phyloP scores from a whole-genome alignment of 176 grass and related monocot genomes.

The Elaeis guineensis region DNA sequence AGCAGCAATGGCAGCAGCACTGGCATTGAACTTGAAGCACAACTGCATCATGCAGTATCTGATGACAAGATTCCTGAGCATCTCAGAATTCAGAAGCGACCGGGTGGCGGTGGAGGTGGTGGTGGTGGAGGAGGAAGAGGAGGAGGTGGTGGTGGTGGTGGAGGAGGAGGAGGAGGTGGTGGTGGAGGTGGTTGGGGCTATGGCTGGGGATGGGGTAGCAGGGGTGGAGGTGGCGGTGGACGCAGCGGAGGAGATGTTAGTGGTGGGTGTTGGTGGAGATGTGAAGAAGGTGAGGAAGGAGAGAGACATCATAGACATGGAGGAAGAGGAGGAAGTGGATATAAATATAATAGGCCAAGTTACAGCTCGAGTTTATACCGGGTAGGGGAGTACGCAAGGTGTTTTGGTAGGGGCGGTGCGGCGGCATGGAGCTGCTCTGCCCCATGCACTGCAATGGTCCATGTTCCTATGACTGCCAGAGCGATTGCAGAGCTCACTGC shows the following conservation, averaged over 20 bases:
- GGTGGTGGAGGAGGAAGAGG: neutral
- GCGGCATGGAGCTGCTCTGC: constrained; percentile 64
- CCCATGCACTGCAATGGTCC: constrained; percentile 80
- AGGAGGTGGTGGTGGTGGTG: neutral
- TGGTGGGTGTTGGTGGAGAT: neutral
- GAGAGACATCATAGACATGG: neutral
- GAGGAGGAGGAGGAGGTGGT: neutral
- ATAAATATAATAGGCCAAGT: constrained; percentile 18
- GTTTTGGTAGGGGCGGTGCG: constrained; percentile 42
- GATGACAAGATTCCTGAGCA: no score
- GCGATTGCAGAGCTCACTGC: constrained; percentile 88
- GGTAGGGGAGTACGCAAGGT: constrained; percentile 72
- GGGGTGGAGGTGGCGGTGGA: neutral
- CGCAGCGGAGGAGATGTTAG: neutral
- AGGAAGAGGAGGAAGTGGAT: constrained; percentile 8
- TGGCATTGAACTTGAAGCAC: no score
- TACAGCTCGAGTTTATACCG: constrained; percentile 76
- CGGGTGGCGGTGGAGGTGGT: neutral
- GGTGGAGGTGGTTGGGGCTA: neutral
- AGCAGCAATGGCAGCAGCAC: no score
- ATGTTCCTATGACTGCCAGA: constrained; percentile 77
- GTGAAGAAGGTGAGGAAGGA: neutral
- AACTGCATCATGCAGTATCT: no score
- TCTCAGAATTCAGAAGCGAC: no score
- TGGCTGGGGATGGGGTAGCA: neutral